Evolutionary conservation across 2,329 filamentous ascomycete species (phyloP).

Genomic region (Aspergillus puulaauensis): DNA sequence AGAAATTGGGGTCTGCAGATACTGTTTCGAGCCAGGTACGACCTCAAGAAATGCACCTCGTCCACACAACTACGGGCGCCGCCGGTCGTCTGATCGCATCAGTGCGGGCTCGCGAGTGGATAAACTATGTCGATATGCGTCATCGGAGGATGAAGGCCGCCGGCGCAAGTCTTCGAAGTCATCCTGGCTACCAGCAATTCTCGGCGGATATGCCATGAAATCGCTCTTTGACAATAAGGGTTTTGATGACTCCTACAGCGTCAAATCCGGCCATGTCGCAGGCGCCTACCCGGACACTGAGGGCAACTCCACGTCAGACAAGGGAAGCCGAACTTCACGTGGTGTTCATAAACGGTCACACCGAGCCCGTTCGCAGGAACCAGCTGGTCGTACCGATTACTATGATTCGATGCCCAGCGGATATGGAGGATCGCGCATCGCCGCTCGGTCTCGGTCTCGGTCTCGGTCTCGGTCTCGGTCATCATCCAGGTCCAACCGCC

Average conservation of each 20-base stretch:
- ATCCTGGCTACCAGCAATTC: constrained; percentile 55
- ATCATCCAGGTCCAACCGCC: constrained; percentile 27
- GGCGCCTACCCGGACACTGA: constrained; percentile 32
- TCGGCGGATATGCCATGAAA: constrained; percentile 57
- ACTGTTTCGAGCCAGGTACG: constrained; percentile 63
- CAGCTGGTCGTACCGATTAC: constrained; percentile 29
- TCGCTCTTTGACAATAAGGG: constrained; percentile 54
- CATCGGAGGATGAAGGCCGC: constrained; percentile 51
- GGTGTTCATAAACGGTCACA: constrained; percentile 35
- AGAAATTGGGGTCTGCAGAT: constrained; percentile 63
- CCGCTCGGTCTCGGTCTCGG: constrained; percentile 34
- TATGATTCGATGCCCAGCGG: constrained; percentile 23
- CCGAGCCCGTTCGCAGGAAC: constrained; percentile 36
- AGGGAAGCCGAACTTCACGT: constrained; percentile 47
- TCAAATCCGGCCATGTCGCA: constrained; percentile 51
- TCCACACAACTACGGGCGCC: constrained; percentile 56
- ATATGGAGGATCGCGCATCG: constrained; percentile 26
- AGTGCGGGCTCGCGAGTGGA: constrained; percentile 51
- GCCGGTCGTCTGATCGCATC: constrained; percentile 49
- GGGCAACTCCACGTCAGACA: constrained; percentile 26
- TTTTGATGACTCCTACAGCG: constrained; percentile 61
- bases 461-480: constrained; percentile 44
- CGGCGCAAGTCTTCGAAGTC: constrained; percentile 48
- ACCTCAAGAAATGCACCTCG: constrained; percentile 58
- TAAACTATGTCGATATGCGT: constrained; percentile 59